Evolutionary conservation across 805 yeast species (phyloP), one percentile per base, ranked within the genome.

Genomic region (Tetrapisispora fleetii): DNA sequence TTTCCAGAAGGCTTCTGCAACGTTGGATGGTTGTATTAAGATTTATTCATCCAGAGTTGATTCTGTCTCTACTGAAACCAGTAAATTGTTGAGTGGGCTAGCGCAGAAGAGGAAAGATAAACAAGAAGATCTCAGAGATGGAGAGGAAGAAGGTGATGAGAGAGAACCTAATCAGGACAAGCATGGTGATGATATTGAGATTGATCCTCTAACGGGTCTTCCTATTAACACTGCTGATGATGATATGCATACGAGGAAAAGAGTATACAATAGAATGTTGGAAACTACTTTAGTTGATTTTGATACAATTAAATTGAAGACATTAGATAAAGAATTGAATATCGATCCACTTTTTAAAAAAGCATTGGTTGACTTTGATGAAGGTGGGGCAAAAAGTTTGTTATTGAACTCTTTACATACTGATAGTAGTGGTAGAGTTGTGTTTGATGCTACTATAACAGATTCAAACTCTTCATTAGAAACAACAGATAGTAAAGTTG

Each of bases 1-100:
- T 63, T 90, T 91, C 64, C 96, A 87, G 63, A 79, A 82, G 55
- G 98, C 97, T 0, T 80, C 93, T 0, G 88, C 95, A 2, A 87
- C 97, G 0, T 70, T 91, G 21, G 97, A 90, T 59, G 97, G 97
- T 0, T 90, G 97, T 71, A 91, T 90, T 33, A 89, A 89, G 68
- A 87, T 91, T 47, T 91, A 91, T 62, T 79, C 90, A 13, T 85
- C 95, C 16, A 77, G 98, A 57, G 89, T 91, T 21, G 97, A 90
- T 58, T 84, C 95, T 0, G 95, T 88, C 0, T 95, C 90, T 5
- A 81, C 84, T 9, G 97, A 90, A 58, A 89, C 97, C 0, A 95
- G 95, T 2, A 80, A 81, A 57, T 70, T 91, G 48, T 67, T 89
- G 35, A 83, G 85, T 64, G 95, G 95, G 3, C 67, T 86, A 48